phyloP scores from a whole-genome alignment of 192 early-diverging fungal species.

The Obelidium mucronatum region DNA sequence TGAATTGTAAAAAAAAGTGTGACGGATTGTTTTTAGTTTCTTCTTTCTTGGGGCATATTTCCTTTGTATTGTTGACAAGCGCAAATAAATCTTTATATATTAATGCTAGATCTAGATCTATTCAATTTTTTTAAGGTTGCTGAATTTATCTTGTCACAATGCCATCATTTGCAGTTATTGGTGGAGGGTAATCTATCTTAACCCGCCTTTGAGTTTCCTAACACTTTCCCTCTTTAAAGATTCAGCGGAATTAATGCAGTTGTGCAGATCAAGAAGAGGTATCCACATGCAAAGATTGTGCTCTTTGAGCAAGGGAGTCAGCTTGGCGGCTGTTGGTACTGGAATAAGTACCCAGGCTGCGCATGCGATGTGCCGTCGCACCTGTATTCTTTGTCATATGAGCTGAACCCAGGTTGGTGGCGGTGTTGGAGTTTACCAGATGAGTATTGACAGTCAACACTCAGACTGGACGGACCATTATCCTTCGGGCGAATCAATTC shows the following conservation, averaged over 20 bases:
- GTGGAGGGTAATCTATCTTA: neutral
- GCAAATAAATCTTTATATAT: too few species aligned
- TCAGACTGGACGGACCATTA: conserved; percentile 19
- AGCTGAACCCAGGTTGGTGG: conserved; percentile 16
- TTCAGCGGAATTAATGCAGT: conserved; percentile 15
- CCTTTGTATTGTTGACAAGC: too few species aligned
- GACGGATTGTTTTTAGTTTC: neutral
- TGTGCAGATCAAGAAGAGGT: neutral
- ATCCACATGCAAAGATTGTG: conserved; percentile 9
- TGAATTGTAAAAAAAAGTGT: conserved; percentile 78
- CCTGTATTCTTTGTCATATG: conserved; percentile 29
- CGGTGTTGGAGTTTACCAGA: neutral
- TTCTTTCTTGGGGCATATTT: too few species aligned
- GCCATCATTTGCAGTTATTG: neutral
- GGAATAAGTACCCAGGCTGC: conserved; percentile 35
- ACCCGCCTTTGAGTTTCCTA: neutral
- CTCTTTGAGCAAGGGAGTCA: neutral
- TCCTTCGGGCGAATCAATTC: neutral
- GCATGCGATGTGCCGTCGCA: conserved; percentile 39
- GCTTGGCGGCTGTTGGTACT: conserved; percentile 7
- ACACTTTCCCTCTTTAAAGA: neutral
- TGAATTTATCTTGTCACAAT: too few species aligned
- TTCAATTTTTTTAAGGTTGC: too few species aligned
- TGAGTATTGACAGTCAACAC: neutral
- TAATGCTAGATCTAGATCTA: too few species aligned